Evolutionary conservation across 441 rosid genomes (phyloP).

Genomic region (Erodium moschatum): DNA sequence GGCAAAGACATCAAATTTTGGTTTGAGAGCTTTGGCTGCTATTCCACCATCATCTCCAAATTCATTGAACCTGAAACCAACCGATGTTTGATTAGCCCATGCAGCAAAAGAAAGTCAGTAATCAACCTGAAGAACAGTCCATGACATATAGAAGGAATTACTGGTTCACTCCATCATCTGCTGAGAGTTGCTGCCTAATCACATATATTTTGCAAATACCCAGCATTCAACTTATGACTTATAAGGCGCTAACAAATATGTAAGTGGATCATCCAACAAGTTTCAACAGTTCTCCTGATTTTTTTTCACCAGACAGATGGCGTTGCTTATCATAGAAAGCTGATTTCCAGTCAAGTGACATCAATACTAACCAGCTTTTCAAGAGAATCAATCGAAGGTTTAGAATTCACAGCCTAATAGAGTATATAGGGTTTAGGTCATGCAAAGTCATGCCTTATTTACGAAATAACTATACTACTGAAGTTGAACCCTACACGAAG

Average conservation of each 20-base stretch:
- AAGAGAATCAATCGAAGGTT: neutral
- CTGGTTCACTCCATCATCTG: neutral
- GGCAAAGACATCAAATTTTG: slow-evolving; percentile 1
- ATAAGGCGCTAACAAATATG: neutral
- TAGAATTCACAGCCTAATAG: neutral
- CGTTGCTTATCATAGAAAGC: neutral
- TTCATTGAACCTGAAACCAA: slow-evolving; percentile 7
- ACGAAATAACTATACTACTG: too few relatives aligned
- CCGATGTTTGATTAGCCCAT: neutral
- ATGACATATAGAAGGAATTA: neutral
- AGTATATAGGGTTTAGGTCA: neutral
- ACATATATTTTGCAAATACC: neutral
- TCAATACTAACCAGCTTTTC: too few relatives aligned
- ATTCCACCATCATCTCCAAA: slow-evolving; percentile 13
- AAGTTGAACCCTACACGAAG: too few relatives aligned
- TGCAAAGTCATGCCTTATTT: neutral
- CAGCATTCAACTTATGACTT: neutral
- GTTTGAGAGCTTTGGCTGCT: slow-evolving; percentile 6
- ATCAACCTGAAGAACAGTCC: neutral
- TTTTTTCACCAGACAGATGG: neutral
- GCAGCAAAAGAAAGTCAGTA: neutral
- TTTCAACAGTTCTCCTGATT: neutral
- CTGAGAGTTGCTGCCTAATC: neutral
- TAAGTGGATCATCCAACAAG: neutral
- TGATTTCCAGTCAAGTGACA: too few relatives aligned